A percentile compares a stretch with the other conserved stretches of the same genome.
phyloP scores from a whole-genome alignment of 176 grass and related monocot species.

The Avena eriantha region DNA sequence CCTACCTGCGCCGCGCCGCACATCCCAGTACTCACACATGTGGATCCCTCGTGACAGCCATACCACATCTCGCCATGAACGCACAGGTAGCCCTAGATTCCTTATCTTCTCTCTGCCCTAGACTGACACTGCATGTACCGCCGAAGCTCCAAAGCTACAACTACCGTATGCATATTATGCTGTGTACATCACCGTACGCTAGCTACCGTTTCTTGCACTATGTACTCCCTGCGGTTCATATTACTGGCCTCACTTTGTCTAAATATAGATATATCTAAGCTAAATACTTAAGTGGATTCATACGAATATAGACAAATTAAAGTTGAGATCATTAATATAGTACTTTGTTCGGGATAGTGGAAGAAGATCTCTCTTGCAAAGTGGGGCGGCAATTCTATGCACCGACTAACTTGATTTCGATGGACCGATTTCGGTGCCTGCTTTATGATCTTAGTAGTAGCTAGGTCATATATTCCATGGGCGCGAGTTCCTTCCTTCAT shows the following conservation, averaged over 20 bases:
- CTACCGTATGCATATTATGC: no score
- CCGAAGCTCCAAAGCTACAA: background rate
- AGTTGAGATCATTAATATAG: no score
- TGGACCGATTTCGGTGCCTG: no score
- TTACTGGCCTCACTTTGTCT: no score
- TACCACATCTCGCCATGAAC: background rate
- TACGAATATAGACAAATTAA: no score
- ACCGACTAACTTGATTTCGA: background rate
- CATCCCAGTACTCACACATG: background rate
- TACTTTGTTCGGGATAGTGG: background rate
- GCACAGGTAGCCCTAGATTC: background rate
- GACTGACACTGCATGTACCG: no score
- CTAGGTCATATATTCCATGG: conserved; percentile 31
- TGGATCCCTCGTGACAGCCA: conserved; percentile 43
- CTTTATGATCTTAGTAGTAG: background rate
- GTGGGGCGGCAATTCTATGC: background rate
- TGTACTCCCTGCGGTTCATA: no score
- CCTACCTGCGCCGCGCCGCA: background rate
- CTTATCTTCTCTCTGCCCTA: background rate
- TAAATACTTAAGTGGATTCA: no score
- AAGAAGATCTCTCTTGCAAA: conserved; percentile 15
- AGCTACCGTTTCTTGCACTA: no score
- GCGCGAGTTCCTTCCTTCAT: background rate
- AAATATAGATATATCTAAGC: no score
- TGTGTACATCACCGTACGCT: background rate